Conservation (phyloP, 148 eudicot species). For the Suaeda aralocaspica region DNA sequence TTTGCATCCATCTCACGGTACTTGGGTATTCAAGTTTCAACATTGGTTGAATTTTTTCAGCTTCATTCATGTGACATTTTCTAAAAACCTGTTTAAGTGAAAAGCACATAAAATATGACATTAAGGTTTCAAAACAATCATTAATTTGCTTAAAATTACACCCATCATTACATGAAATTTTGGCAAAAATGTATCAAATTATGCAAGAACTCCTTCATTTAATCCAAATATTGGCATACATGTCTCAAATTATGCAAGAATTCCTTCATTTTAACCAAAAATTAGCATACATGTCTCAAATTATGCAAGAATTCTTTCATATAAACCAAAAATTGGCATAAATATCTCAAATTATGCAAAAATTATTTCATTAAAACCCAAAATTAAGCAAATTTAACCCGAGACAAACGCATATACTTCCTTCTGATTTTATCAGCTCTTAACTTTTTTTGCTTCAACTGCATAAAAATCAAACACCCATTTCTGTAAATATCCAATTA, state of each 20-base stretch:
- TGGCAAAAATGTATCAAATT: no score
- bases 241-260: no score
- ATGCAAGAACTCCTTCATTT: no score
- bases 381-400: slow-evolving; percentile 1
- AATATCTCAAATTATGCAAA: no score
- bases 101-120: background rate
- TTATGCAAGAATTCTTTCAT: no score
- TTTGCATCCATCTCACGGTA: background rate
- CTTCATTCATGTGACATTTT: background rate
- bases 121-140: background rate
- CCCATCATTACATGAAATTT: background rate
- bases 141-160: background rate
- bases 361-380: no score
- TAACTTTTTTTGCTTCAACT: background rate
- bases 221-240: no score
- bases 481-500: background rate
- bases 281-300: no score
- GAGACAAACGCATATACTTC: slow-evolving; percentile 5
- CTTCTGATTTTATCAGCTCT: background rate
- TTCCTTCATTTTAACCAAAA: no score
- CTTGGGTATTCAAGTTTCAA: background rate
- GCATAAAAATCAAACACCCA: slow-evolving; percentile 6
- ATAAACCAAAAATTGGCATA: no score
- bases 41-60: no score
- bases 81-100: background rate